Base-by-base conservation (phyloP, 2,329 filamentous ascomycete genomes). In the Arachnomyces sp. region DNA sequence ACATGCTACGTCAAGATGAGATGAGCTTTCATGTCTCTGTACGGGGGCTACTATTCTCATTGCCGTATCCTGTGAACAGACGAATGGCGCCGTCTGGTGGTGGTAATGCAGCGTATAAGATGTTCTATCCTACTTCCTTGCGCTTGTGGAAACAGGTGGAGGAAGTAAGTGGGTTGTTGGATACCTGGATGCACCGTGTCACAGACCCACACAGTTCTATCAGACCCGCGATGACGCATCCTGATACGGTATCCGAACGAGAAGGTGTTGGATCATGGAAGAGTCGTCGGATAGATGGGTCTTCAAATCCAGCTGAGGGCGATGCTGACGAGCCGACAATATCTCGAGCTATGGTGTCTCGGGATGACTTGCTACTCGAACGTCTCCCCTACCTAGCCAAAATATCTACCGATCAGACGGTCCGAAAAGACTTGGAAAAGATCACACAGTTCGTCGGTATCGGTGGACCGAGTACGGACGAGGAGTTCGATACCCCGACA, bases 1-100 rank as follows among this genome's bases (percentile, higher is more conserved):
- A 95, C 45, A 73, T 81, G 11, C 66, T 96, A 7, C 81, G 89
- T 5, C 90, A 96, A 61, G 88, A 95, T 47, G 92, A 98, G 56
- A 89, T 98, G 57, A 81, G 84, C 16, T 96, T 95, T 49, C 86
- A 98, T 49, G 81, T 90, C 13, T 88, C 88, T 3, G 85, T 94
- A 0, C 79, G 89, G 9, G 92, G 92, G 1, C 65, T 96, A 36
- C 64, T 95, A 0, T 94, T 94, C 58, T 81, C 80, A 7, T 72
- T 98, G 2, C 92, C 92, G 2, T 77, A 77, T 51, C 90, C 90
- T 0, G 92, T 98, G 7, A 90, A 85, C 58, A 74, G 71, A 59
- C 68, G 51, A 55, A 60, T 53, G 50, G 66, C 55, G 53, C 62
- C 56, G 52, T 66, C 54, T 46, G 50, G 43, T n/a, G 56, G 64